Percentiles rank a stretch among this genome's conserved stretches.
Evolutionary conservation across 1,284 basidiomycete species (phyloP).

Genomic region (Retiboletus flavoniger): DNA sequence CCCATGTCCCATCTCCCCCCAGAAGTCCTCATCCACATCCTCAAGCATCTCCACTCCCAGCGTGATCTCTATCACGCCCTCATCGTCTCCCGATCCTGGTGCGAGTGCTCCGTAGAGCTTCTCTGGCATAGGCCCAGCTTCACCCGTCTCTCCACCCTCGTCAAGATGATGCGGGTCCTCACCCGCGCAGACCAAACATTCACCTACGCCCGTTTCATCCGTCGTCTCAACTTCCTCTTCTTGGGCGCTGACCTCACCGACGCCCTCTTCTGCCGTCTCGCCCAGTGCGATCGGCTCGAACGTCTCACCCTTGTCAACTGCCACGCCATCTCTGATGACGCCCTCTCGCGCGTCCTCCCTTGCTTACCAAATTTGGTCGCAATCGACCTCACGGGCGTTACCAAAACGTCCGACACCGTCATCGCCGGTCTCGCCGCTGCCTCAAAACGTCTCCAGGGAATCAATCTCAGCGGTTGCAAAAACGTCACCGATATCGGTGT

Average conservation of each 20-base stretch:
- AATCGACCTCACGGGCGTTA: slow-evolving; percentile 82
- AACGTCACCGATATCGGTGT: slow-evolving; percentile 80
- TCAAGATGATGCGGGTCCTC: slow-evolving; percentile 75
- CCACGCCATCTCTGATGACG: slow-evolving; percentile 65
- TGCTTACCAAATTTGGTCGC: slow-evolving; percentile 80
- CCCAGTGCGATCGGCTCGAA: slow-evolving; percentile 82
- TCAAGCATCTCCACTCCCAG: slow-evolving; percentile 77
- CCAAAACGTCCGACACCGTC: slow-evolving; percentile 68
- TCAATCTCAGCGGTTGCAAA: slow-evolving; percentile 88
- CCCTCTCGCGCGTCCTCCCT: slow-evolving; percentile 68
- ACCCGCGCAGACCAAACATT: slow-evolving; percentile 69
- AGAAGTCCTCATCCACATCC: slow-evolving; percentile 91
- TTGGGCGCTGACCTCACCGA: slow-evolving; percentile 77
- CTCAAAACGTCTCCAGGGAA: slow-evolving; percentile 83
- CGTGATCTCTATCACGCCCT: slow-evolving; percentile 76
- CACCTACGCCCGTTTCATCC: slow-evolving; percentile 85
- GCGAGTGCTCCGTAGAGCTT: slow-evolving; percentile 91
- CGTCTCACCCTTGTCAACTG: slow-evolving; percentile 91
- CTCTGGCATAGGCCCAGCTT: slow-evolving; percentile 93
- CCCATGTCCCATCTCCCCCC: slow-evolving; percentile 72
- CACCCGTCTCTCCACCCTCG: slow-evolving; percentile 66
- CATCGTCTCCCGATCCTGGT: slow-evolving; percentile 90
- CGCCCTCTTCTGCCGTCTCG: slow-evolving; percentile 73
- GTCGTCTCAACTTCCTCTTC: slow-evolving; percentile 86
- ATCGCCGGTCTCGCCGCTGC: slow-evolving; percentile 68